These are phyloP conservation scores for Ceratobasidium sp. DNA, from an alignment of 1,284 basidiomycete genomes.

Conservation along the genomic window DNA sequence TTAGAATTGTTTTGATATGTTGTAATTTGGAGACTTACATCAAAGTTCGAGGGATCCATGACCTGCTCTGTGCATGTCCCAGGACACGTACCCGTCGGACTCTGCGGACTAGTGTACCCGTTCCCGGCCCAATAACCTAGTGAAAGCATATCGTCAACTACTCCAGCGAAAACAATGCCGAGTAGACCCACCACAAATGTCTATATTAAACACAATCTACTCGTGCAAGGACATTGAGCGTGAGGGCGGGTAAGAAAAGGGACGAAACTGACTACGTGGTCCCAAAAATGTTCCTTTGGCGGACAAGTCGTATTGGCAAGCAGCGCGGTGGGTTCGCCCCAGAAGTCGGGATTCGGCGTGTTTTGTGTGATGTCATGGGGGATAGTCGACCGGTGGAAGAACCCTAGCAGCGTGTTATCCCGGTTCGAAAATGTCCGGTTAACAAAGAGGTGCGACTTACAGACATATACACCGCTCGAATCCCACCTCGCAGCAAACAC, in stretches of 20 bases:
- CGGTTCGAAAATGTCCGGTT: no score
- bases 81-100: constrained; percentile 73
- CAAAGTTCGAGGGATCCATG: constrained; percentile 72
- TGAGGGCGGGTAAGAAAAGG: background rate
- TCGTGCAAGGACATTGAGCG: background rate
- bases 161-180: background rate
- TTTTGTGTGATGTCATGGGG: constrained; percentile 75
- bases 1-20: background rate
- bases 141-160: background rate
- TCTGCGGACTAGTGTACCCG: constrained; percentile 64
- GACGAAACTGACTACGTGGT: constrained; percentile 67
- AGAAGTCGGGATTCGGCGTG: constrained; percentile 64
- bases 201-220: constrained; percentile 23
- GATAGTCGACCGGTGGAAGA: constrained; percentile 74
- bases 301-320: constrained; percentile 75
- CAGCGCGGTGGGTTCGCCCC: constrained; percentile 76
- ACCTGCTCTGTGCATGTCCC: constrained; percentile 76
- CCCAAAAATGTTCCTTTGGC: constrained; percentile 72
- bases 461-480: constrained; percentile 75
- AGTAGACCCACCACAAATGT: constrained; percentile 6
- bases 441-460: constrained; percentile 52
- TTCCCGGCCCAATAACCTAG: constrained; percentile 82
- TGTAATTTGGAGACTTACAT: constrained; percentile 48
- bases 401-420: constrained; percentile 55
- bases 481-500: constrained; percentile 85